phyloP scores from a whole-genome alignment of 495 filamentous ascomycete genomes.

The Astrocystis sublimbata region DNA sequence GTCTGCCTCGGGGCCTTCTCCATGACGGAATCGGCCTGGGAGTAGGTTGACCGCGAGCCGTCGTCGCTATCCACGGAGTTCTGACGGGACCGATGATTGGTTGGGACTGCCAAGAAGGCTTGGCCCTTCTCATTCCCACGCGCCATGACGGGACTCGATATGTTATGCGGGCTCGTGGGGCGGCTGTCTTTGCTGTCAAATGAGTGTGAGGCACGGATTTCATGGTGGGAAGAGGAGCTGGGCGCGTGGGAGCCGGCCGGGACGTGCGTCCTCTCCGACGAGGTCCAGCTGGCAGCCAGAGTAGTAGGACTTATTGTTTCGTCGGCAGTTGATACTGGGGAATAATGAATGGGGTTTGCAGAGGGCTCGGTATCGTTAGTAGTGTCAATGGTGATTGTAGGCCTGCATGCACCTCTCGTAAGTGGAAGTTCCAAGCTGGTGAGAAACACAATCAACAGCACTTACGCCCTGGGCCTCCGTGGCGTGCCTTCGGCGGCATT shows the following conservation, averaged over 20 bases:
- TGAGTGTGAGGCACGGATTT: constrained; percentile 61
- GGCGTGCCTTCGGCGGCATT: constrained; percentile 17
- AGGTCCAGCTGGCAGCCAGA: constrained; percentile 44
- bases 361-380: constrained; percentile 36
- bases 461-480: constrained; percentile 19
- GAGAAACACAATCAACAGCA: not conserved
- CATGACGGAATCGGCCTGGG: constrained; percentile 44
- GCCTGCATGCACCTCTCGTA: constrained; percentile 27
- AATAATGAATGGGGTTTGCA: constrained; percentile 37
- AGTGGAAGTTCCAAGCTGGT: not conserved
- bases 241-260: constrained; percentile 40
- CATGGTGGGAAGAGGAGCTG: constrained; percentile 33
- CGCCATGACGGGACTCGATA: constrained; percentile 67
- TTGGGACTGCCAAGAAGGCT: constrained; percentile 52
- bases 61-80: constrained; percentile 57
- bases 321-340: constrained; percentile 48
- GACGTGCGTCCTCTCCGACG: constrained; percentile 43
- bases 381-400: constrained; percentile 42
- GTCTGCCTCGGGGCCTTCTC: constrained; percentile 35
- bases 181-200: constrained; percentile 76
- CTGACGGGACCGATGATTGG: constrained; percentile 49
- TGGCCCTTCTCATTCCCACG: constrained; percentile 46
- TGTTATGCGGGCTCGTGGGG: constrained; percentile 87
- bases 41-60: constrained; percentile 48
- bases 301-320: constrained; percentile 50